phyloP scores from a whole-genome alignment of 78 protist species.

The Chrysochromulina parva region DNA sequence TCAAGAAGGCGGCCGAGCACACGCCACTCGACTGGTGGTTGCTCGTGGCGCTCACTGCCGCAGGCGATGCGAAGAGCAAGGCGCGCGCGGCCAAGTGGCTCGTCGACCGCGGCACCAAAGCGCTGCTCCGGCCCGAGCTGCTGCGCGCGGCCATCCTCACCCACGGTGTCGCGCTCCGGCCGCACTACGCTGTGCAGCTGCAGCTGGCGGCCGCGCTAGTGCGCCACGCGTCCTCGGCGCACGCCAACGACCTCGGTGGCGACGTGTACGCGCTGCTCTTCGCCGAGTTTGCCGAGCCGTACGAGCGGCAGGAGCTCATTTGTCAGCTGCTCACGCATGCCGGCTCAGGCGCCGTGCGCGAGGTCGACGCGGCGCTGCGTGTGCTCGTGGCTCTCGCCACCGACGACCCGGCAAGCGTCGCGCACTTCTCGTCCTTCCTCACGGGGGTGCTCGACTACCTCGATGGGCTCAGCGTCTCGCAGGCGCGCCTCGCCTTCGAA shows the following conservation, averaged over 20 bases:
- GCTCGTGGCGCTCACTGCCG: neutral
- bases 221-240: neutral
- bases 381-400: neutral
- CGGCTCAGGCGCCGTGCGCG: neutral
- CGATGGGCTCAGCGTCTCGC: neutral
- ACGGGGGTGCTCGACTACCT: neutral
- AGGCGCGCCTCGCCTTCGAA: slow-evolving; percentile 14
- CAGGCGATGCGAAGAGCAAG: neutral
- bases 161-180: neutral
- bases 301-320: neutral
- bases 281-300: neutral
- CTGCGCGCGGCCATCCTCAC: neutral
- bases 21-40: neutral
- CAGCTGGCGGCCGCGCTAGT: neutral
- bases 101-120: neutral
- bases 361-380: neutral
- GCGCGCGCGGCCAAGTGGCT: neutral
- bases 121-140: neutral
- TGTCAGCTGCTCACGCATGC: neutral
- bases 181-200: neutral
- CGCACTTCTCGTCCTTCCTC: neutral
- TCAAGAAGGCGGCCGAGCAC: neutral
- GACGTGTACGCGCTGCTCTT: neutral
- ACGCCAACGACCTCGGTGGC: neutral
- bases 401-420: neutral